Base-by-base conservation (phyloP, 306 rosid genomes). In the Begonia masoniana region DNA sequence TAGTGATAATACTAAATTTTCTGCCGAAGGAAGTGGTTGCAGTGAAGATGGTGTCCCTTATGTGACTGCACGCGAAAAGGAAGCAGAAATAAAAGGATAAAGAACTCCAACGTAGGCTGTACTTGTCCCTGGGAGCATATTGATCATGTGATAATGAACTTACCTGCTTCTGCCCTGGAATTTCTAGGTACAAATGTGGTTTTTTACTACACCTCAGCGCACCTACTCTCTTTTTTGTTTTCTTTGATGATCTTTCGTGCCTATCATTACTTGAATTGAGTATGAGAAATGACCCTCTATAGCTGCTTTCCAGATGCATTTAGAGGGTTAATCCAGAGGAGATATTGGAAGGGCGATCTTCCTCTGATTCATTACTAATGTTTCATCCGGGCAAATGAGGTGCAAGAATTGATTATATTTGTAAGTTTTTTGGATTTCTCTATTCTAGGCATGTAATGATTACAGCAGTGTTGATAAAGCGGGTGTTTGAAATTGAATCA, bases 281-380 rank as follows among this genome's bases (percentile, higher is more conserved):
- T 12, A 13, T 35, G n/a, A 15, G 47, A 60, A 48, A 13, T 41
- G 23, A 41, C 17, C 10, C 41, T 35, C n/a, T 12, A 11, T 13
- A 47, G 57, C 10, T 58, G 9, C 48, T 46, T 47, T 41, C 35
- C 82, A 91, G 97, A 91, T 83, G 79, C 79, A 58, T 91, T 85
- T 68, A 77, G 65, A 62, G 81, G 82, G 50, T 43, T 70, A 71
- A 72, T 77, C 71, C 72, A 49, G 63, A 85, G 68, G 68, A 77
- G 73, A 61, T 73, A 65, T 72, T 83, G 96, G 97, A 81, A 55
- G 62, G 96, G 83, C 43, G 56, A 56, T 65, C 92, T 85, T 47
- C 97, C 97, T 61, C 75, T 73, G 88, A 74, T 91, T 62, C 97
- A 91, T 65, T 91, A 94, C 62, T 91, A 85, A 68, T 85, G 94